A percentile compares a stretch with the other conserved stretches of the same genome.
These are phyloP conservation scores for Chlamydomonas schloesseri DNA, from an alignment of 139 green algal genomes.

Conservation along the genomic window DNA sequence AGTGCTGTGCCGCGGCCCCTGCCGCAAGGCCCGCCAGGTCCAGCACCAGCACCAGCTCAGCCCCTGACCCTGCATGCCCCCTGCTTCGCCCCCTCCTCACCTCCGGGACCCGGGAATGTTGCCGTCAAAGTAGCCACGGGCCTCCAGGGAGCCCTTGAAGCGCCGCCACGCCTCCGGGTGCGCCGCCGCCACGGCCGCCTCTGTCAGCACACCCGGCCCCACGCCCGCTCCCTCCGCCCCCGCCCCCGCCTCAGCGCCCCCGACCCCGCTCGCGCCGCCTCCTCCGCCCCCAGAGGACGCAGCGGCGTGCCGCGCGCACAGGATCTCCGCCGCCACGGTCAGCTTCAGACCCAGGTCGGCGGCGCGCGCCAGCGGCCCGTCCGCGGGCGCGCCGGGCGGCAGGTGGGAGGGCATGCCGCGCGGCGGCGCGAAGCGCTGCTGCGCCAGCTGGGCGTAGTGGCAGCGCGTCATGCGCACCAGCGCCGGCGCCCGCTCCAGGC, in stretches of 20 bases:
- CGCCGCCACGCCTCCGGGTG: slow-evolving; percentile 57
- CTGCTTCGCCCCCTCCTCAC: too few species aligned
- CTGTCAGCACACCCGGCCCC: not conserved
- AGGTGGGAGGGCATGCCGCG: slow-evolving; percentile 23
- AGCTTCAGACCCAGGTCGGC: slow-evolving; percentile 80
- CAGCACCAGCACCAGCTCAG: too few species aligned
- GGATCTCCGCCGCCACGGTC: slow-evolving; percentile 77
- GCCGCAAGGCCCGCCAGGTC: too few species aligned
- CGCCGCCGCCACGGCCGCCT: slow-evolving; percentile 1
- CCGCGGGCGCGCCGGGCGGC: too few species aligned
- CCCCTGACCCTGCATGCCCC: too few species aligned
- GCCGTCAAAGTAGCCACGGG: slow-evolving; percentile 59
- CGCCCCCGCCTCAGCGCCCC: not conserved
- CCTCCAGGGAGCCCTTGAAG: slow-evolving; percentile 53
- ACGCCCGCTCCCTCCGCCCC: not conserved
- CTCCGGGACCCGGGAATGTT: slow-evolving; percentile 52
- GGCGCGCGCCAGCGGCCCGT: slow-evolving; percentile 40
- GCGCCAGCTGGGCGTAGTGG: slow-evolving; percentile 71
- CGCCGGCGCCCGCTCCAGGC: not conserved
- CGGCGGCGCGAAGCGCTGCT: slow-evolving; percentile 72
- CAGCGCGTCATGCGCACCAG: slow-evolving; percentile 48
- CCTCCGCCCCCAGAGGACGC: not conserved
- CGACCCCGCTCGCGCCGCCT: not conserved
- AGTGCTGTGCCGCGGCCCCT: too few species aligned
- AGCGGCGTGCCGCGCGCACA: slow-evolving; percentile 41